phyloP scores from a whole-genome alignment of 192 early-diverging fungal species.

The Backusella westeae region DNA sequence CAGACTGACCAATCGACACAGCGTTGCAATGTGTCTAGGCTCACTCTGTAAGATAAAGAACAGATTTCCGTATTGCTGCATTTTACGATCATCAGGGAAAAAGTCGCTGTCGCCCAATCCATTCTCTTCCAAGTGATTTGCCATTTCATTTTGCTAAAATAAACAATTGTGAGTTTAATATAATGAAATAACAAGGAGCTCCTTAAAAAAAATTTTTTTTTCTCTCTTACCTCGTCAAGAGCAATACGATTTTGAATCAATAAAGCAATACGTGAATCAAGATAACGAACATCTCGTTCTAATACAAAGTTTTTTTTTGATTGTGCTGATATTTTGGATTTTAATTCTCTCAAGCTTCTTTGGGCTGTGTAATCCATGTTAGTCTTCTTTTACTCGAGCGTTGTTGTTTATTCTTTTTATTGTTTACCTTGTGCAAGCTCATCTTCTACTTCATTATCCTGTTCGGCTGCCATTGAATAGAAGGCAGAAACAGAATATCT shows the following conservation, averaged over 20 bases:
- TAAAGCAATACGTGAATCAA: constrained; percentile 90
- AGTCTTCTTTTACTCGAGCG: not conserved
- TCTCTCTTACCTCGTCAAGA: constrained; percentile 69
- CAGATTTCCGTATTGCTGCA: constrained; percentile 88
- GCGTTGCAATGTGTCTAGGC: constrained; percentile 85
- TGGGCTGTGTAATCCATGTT: constrained; percentile 58
- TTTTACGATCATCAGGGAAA: constrained; percentile 80
- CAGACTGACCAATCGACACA: constrained; percentile 81
- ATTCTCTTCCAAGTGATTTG: constrained; percentile 69
- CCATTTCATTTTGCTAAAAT: constrained; percentile 74
- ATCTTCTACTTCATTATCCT: constrained; percentile 94
- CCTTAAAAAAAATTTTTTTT: not conserved
- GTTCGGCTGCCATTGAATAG: constrained; percentile 88
- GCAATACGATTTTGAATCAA: constrained; percentile 95
- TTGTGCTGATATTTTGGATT: constrained; percentile 89
- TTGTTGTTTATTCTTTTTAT: not conserved
- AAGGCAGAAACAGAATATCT: constrained; percentile 75
- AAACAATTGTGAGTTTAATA: constrained; percentile 1
- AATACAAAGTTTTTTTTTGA: constrained; percentile 97
- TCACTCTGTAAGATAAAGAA: constrained; percentile 92
- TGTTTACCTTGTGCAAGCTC: constrained; percentile 84
- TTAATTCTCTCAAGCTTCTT: constrained; percentile 81
- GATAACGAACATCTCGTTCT: constrained; percentile 90
- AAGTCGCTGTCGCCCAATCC: constrained; percentile 29
- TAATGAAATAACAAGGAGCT: not conserved